These are phyloP conservation scores for Trypanosoma vivax DNA, from an alignment of 208 protist genomes.

Conservation along the genomic window DNA sequence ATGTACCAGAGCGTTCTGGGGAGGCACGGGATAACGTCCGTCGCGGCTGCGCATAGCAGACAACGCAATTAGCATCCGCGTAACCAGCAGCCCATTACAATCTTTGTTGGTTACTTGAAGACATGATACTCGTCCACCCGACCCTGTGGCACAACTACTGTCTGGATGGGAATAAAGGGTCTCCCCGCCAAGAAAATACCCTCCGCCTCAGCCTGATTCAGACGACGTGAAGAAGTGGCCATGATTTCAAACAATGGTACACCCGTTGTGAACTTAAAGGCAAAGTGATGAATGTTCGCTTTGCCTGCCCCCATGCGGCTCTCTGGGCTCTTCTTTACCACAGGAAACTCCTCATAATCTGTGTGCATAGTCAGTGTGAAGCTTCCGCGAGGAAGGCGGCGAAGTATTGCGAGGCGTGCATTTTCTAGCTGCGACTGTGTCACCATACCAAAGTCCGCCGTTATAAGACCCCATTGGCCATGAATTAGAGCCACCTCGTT, in stretches of 20 bases:
- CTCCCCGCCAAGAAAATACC: constrained; percentile 80
- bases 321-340: constrained; percentile 84
- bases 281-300: constrained; percentile 88
- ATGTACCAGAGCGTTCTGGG: too few species aligned
- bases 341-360: constrained; percentile 87
- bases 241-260: constrained; percentile 84
- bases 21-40: too few species aligned
- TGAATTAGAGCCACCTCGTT: constrained; percentile 83
- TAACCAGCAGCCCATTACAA: neutral
- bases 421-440: constrained; percentile 86
- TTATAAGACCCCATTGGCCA: constrained; percentile 79
- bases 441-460: constrained; percentile 87
- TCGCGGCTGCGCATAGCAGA: too few species aligned
- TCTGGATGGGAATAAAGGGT: constrained; percentile 82
- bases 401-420: constrained; percentile 79
- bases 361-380: constrained; percentile 86
- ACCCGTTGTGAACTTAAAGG: constrained; percentile 88
- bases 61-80: too few species aligned
- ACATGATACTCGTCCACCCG: constrained; percentile 88
- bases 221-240: constrained; percentile 44
- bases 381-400: constrained; percentile 72
- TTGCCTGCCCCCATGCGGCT: constrained; percentile 88
- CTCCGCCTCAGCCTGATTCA: constrained; percentile 85
- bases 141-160: constrained; percentile 80
- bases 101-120: constrained; percentile 52